These are phyloP conservation scores for Geosmithia flava DNA, from an alignment of 2,329 filamentous ascomycete genomes.

Conservation along the genomic window DNA sequence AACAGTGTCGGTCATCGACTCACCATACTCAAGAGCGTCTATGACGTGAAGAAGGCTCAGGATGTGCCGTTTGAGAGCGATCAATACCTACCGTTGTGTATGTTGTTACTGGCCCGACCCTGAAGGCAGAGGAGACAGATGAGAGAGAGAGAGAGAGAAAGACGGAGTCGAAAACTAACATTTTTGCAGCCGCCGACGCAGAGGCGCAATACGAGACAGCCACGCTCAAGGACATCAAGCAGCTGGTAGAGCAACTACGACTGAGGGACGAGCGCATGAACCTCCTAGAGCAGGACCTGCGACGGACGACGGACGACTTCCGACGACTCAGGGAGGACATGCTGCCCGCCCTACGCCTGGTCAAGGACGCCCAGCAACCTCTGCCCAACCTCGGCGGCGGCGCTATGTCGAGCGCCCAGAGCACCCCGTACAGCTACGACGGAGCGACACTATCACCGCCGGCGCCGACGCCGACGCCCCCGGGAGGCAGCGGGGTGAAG, in stretches of 20 bases:
- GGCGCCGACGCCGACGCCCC: constrained; percentile 40
- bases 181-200: constrained; percentile 65
- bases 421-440: constrained; percentile 40
- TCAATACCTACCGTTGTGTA: constrained; percentile 88
- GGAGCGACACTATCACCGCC: constrained; percentile 34
- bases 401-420: constrained; percentile 10
- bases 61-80: constrained; percentile 85
- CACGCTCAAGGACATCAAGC: constrained; percentile 84
- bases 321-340: constrained; percentile 81
- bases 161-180: no score
- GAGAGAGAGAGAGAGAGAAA: no score
- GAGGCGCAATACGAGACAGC: constrained; percentile 76
- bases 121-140: neutral
- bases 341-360: constrained; percentile 76
- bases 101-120: no score
- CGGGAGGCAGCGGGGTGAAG: constrained; percentile 42
- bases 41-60: constrained; percentile 90
- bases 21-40: constrained; percentile 90
- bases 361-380: constrained; percentile 84
- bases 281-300: constrained; percentile 70
- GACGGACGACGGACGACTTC: constrained; percentile 78
- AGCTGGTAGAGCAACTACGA: constrained; percentile 79
- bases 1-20: constrained; percentile 85
- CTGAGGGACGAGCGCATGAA: constrained; percentile 84
- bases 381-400: constrained; percentile 40